phyloP scores from a whole-genome alignment of 2,329 filamentous ascomycete genomes.

The Penicillium sp. region DNA sequence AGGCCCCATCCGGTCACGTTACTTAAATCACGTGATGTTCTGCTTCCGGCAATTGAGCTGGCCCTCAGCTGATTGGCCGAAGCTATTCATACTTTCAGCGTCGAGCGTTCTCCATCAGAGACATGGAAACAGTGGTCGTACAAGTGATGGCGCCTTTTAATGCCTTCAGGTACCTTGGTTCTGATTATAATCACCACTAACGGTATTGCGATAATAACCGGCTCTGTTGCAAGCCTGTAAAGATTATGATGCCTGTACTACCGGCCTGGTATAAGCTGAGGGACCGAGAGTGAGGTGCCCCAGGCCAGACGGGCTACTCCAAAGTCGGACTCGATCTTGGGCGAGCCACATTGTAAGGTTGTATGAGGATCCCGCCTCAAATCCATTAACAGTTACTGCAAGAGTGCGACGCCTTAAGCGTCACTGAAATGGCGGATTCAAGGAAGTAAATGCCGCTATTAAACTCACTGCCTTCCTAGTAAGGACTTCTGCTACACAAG shows the following conservation, averaged over 20 bases:
- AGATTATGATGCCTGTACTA: neutral
- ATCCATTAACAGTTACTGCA: neutral
- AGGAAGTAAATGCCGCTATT: neutral
- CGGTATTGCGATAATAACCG: conserved; percentile 11
- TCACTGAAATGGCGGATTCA: neutral
- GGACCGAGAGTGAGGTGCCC: neutral
- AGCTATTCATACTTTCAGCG: neutral
- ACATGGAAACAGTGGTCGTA: neutral
- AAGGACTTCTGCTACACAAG: conserved; percentile 22
- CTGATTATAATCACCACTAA: conserved; percentile 6
- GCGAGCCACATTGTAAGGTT: neutral
- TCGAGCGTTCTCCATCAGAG: neutral
- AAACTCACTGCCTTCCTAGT: neutral
- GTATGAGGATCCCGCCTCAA: neutral
- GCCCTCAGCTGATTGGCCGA: neutral
- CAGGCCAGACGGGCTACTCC: neutral
- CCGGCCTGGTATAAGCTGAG: neutral
- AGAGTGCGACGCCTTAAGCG: neutral
- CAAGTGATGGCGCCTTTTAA: neutral
- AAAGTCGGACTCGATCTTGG: neutral
- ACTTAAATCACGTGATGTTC: neutral
- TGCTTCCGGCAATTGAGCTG: conserved; percentile 2
- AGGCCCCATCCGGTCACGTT: neutral
- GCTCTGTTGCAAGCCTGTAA: neutral
- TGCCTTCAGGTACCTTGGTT: conserved; percentile 8